These are phyloP conservation scores for Kappamyces sp. DNA, from an alignment of 192 early-diverging fungal species.

Conservation along the genomic window DNA sequence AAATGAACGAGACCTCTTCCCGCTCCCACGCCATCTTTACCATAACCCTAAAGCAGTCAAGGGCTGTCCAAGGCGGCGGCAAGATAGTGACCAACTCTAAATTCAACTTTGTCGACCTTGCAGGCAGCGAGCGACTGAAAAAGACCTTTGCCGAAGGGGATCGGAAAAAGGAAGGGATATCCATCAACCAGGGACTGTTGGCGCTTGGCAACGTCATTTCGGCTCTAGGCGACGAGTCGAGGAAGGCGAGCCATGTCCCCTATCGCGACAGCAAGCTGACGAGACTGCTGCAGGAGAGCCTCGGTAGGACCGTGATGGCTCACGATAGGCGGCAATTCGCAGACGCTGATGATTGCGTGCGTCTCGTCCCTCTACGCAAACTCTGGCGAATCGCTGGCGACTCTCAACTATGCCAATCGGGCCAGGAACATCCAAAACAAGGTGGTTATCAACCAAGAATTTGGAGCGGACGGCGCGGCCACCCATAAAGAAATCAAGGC, in stretches of 20 bases:
- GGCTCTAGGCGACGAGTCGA: conserved; percentile 76
- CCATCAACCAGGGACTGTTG: conserved; percentile 91
- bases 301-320: conserved; percentile 19
- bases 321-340: conserved; percentile 70
- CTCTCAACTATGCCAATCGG: conserved; percentile 91
- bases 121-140: conserved; percentile 85
- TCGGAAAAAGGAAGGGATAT: conserved; percentile 90
- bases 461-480: conserved; percentile 14
- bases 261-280: conserved; percentile 98
- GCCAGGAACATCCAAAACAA: conserved; percentile 94
- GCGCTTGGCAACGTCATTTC: conserved; percentile 98
- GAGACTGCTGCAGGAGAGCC: conserved; percentile 87
- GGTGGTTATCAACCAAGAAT: conserved; percentile 72
- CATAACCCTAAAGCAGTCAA: conserved; percentile 61
- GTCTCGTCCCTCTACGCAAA: conserved; percentile 81
- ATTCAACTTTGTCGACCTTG: conserved; percentile 96
- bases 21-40: conserved; percentile 96
- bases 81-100: conserved; percentile 68
- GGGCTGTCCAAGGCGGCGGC: conserved; percentile 31
- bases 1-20: conserved; percentile 88
- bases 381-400: conserved; percentile 86
- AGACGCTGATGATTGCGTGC: conserved; percentile 94
- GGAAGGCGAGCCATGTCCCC: conserved; percentile 66
- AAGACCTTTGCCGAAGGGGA: conserved; percentile 87
- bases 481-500: conserved; percentile 33